These are phyloP conservation scores for Talaromyces piceae DNA, from an alignment of 2,329 filamentous ascomycete genomes.

Conservation along the genomic window DNA sequence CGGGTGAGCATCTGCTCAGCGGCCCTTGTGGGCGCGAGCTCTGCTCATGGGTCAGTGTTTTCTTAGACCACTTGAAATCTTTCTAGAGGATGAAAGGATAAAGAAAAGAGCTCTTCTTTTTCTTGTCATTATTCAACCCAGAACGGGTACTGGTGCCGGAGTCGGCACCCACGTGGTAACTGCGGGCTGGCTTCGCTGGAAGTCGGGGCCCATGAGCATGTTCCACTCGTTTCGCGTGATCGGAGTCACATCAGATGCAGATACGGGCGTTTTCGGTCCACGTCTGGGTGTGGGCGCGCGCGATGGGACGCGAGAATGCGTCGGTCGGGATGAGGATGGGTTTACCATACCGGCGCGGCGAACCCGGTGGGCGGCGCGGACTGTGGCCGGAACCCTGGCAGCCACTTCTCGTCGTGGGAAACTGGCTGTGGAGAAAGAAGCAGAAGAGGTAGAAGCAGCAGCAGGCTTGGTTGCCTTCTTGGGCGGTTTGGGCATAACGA, in stretches of 20 bases:
- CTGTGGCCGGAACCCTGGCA: constrained; percentile 8
- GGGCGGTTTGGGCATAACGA: constrained; percentile 22
- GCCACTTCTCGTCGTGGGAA: constrained; percentile 12
- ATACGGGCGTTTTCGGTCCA: constrained; percentile 34
- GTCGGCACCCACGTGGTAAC: constrained; percentile 34
- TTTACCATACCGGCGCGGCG: constrained; percentile 17
- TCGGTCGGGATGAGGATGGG: constrained; percentile 16
- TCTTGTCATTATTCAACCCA: constrained; percentile 10
- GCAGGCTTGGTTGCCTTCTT: constrained; percentile 1
- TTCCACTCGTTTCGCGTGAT: constrained; percentile 39
- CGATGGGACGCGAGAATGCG: constrained; percentile 8
- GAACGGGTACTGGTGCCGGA: constrained; percentile 20
- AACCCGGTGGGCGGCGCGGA: constrained; percentile 16
- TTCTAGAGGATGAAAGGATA: no score
- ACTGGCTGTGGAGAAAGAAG: background rate
- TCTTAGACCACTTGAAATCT: no score
- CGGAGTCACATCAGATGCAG: constrained; percentile 37
- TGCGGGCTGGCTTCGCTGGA: constrained; percentile 21
- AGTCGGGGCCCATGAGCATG: constrained; percentile 27
- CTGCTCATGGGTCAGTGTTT: background rate
- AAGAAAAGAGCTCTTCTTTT: no score
- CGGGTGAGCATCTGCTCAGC: no score
- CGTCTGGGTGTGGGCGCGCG: constrained; percentile 16
- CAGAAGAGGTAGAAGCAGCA: constrained; percentile 4
- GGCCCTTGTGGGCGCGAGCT: no score